Base-by-base conservation (phyloP, 352 stramenopile genomes). In the Globisporangium viniferum region DNA sequence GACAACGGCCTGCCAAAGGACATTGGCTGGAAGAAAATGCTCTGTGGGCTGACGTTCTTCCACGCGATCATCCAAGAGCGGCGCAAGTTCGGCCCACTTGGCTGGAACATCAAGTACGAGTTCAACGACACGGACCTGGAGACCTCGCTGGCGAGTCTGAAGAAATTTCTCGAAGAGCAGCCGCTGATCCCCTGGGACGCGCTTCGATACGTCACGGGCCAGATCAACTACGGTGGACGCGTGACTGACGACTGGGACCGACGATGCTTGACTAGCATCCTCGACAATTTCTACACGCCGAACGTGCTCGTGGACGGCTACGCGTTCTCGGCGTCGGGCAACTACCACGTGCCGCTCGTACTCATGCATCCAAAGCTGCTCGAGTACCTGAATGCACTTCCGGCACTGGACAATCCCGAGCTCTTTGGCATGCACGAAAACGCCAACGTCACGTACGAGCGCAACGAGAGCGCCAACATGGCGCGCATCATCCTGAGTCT, bases 351-450 rank as follows among this genome's bases (percentile, higher is more conserved):
- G n/a, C 91, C 92, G 0, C 59, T 39, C 1, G 69, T 76, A 36
- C 68, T 89, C 53, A 68, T 71, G 5, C 81, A 93, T 33, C 18
- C 64, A 9, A 77, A 73, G 36, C 71, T 97, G 12, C 78, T 95
- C 49, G 64, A 76, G 33, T 98, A 98, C 71, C 80, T 98, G 24
- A 68, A 83, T 29, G 56, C 74, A 20, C 76, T 98, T 1, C 95
- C 95, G 9, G 72, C 72, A 5, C 82, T 96, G 6, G 95, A 98
- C 65, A 91, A 94, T 60, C 94, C 95, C 0, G 93, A 98, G 76
- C 88, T 98, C 33, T 98, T 98, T 73, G 95, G 95, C 10, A 98
- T 98, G 95, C 94, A 98, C 74, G 91, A 98, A 73, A 98, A 98
- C 69, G 95, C 95, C 33, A 97, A 98, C 73, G 87, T 95, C 27